Conservation (phyloP, 768 basidiomycete species). For the Mycena latifolia region DNA sequence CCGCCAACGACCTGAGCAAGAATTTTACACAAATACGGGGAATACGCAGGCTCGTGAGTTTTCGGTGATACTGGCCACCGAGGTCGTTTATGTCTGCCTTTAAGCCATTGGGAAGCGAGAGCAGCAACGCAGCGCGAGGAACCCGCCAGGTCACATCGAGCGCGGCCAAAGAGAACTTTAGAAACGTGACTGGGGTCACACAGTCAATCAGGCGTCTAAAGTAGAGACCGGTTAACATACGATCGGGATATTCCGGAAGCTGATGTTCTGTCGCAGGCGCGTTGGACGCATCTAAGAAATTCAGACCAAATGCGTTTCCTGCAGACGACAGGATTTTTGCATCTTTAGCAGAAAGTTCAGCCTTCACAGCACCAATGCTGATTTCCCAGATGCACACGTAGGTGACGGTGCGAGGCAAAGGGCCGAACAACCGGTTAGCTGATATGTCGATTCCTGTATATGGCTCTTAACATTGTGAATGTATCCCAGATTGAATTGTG, state of each 20-base stretch:
- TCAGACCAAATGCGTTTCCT: slow-evolving; percentile 69
- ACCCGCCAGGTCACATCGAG: slow-evolving; percentile 70
- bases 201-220: slow-evolving; percentile 15
- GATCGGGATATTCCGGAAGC: slow-evolving; percentile 79
- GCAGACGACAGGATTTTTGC: slow-evolving; percentile 64
- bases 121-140: slow-evolving; percentile 63
- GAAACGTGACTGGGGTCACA: slow-evolving; percentile 77
- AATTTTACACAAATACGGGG: slow-evolving; percentile 64
- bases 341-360: slow-evolving; percentile 66
- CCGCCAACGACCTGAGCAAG: slow-evolving; percentile 57
- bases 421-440: slow-evolving; percentile 91
- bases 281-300: slow-evolving; percentile 83
- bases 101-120: slow-evolving; percentile 71
- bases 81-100: slow-evolving; percentile 80
- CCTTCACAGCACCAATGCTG: slow-evolving; percentile 72
- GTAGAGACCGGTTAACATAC: slow-evolving; percentile 54
- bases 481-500: slow-evolving; percentile 11
- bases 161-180: slow-evolving; percentile 72
- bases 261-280: slow-evolving; percentile 80
- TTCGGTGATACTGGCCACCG: slow-evolving; percentile 75
- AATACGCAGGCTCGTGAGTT: slow-evolving; percentile 69
- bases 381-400: slow-evolving; percentile 97
- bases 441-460: slow-evolving; percentile 78
- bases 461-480: background rate
- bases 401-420: slow-evolving; percentile 83